Base-by-base conservation (phyloP, 2,329 filamentous ascomycete genomes). In the Orbilia blumenaviensis region DNA sequence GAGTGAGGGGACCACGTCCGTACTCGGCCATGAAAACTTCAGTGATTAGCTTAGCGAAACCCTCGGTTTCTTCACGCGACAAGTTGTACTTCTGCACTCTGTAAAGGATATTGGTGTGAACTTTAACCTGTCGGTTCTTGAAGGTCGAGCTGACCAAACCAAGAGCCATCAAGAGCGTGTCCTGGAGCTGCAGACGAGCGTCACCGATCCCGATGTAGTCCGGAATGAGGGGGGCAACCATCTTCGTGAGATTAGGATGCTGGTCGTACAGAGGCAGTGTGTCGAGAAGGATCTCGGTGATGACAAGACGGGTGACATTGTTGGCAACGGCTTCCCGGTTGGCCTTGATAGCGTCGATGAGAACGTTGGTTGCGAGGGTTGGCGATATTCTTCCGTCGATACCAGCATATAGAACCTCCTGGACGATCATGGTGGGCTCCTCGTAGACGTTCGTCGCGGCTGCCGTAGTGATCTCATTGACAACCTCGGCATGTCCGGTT, bases 11-110 rank as follows among this genome's bases (percentile, higher is more conserved):
- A n/a, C 71, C 75, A 29, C 66, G 66, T 23, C 78, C 79, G 50
- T 81, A 81, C n/a, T 78, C 78, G 21, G 92, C 96, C 6, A 93
- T 94, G 83, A 97, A 99, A 32, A 98, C 89, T 82, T 99, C 95
- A 0, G 94, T 97, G 75, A 97, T 89, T 52, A 99, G 88, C 83
- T 99, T 99, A 0, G 95, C 94, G 82, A 97, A 99, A 42, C 96
- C 95, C 83, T 99, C 95, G 0, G 93, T 93, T 83, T 99, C 95
- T 84, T 99, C 95, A 48, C 95, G 90, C 18, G 99, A 85, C 6
- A 99, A 85, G 81, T 99, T 99, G 85, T 97, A 98, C 83, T 97
- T 98, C 12, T 94, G 93, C 83, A 98, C 95, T 75, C 94, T 91
- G 82, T 99, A 99, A 0, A 99, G 87, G 3, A 95, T 86, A 80